Base-by-base conservation (phyloP, 257 asterid genomes). In the Lithospermum erythrorhizon region DNA sequence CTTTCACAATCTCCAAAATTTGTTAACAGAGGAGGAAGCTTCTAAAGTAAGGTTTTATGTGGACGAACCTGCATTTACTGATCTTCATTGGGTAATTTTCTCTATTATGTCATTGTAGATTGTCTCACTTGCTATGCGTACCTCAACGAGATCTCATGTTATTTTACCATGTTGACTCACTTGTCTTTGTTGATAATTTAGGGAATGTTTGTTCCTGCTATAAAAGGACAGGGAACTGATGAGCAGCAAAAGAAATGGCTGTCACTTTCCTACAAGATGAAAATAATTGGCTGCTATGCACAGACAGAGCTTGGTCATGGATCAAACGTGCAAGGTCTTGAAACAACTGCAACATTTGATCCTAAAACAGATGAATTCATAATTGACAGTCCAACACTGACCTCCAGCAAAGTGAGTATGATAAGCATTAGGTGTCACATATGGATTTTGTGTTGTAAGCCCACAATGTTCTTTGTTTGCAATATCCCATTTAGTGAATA, bases 231-330 rank as follows among this genome's bases (percentile, higher is more conserved):
- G 79, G 96, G 88, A 52, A 93, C 97, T 37, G 97, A 89, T 47
- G 94, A 87, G 68, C 99, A 93, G 57, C 99, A 89, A 73, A 41
- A 55, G 55, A 85, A 89, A 72, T 93, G 99, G 99, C 75, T 89
- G 70, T 78, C 99, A 1, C 71, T 89, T 82, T 97, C 99, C 55
- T 73, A 85, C 70, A 93, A 89, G 85, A 93, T 93, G 97, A 84
- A 93, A 79, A 86, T 89, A 68, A 93, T 93, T 76, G 99, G 99
- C 55, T 93, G 99, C 79, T 93, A 93, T 65, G 99, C 99, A 7
- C 99, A 93, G 75, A 93, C 97, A 65, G 99, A 93, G 81, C 99
- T 93, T 74, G 97, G 99, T 48, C 99, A 93, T 62, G 97, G 97
- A 47, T 93, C 99, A 68, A 93, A 93, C 65, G 97, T 89, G 17